Evolutionary conservation across 805 yeast genomes (phyloP).

Genomic region (Lipomyces lipofer): DNA sequence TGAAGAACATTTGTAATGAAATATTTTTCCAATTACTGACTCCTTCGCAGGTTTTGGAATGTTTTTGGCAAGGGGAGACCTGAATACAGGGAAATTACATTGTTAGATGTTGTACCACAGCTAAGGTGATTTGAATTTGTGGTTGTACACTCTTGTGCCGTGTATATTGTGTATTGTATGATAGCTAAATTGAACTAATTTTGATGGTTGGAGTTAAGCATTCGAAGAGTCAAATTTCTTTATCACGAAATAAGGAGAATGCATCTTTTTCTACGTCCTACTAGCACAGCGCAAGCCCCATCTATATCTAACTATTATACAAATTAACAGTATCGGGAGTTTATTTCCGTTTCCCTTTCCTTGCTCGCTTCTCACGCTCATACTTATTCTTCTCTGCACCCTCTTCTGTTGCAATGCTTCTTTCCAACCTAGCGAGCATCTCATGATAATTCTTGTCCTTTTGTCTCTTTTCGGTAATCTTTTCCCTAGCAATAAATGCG

Average conservation of each 20-base stretch:
- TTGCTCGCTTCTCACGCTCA: conserved; percentile 75
- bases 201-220: too few relatives aligned
- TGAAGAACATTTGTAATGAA: too few relatives aligned
- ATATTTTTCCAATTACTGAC: not conserved
- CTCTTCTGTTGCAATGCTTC: conserved; percentile 84
- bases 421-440: conserved; percentile 83
- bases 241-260: too few relatives aligned
- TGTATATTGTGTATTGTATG: not conserved
- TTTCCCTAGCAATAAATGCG: conserved; percentile 82
- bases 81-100: conserved; percentile 24
- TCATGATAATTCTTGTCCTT: conserved; percentile 78
- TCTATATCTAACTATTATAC: too few relatives aligned
- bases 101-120: conserved; percentile 27
- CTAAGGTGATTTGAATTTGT: conserved; percentile 18
- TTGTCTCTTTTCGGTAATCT: conserved; percentile 72
- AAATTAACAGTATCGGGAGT: too few relatives aligned
- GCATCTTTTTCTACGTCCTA: too few relatives aligned
- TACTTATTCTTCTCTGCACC: conserved; percentile 93
- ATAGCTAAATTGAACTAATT: not conserved
- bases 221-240: too few relatives aligned
- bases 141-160: not conserved
- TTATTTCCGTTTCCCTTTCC: too few relatives aligned
- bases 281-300: too few relatives aligned
- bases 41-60: conserved; percentile 68
- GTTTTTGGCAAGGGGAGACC: conserved; percentile 56